phyloP scores from a whole-genome alignment of 768 basidiomycete species.

The Amanita brunnescens region DNA sequence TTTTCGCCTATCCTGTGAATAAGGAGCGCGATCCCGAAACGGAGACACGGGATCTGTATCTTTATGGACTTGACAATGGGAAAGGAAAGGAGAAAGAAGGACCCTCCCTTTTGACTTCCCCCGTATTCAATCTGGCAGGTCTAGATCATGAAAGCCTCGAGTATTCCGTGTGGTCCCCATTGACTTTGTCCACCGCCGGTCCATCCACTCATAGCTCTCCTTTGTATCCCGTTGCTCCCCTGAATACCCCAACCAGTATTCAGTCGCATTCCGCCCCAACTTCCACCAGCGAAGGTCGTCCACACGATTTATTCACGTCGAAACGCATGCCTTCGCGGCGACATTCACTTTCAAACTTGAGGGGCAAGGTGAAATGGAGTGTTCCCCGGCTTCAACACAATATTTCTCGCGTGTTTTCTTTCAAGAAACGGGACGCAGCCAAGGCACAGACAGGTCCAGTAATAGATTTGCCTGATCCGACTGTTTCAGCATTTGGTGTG shows the following conservation, averaged over 20 bases:
- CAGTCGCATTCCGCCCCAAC: not conserved
- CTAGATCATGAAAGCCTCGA: slow-evolving; percentile 35
- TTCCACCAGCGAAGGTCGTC: slow-evolving; percentile 13
- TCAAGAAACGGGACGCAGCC: slow-evolving; percentile 26
- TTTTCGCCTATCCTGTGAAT: not conserved
- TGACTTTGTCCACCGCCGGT: slow-evolving; percentile 24
- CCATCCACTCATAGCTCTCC: slow-evolving; percentile 25
- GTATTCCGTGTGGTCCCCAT: slow-evolving; percentile 25
- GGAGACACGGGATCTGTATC: slow-evolving; percentile 1
- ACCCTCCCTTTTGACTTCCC: slow-evolving; percentile 58
- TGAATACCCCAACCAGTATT: slow-evolving; percentile 6
- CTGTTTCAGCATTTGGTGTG: not conserved
- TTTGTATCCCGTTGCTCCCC: slow-evolving; percentile 13
- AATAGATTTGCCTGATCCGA: not conserved
- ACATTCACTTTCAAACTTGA: slow-evolving; percentile 49
- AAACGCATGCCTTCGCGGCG: slow-evolving; percentile 34
- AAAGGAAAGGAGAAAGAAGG: slow-evolving; percentile 57
- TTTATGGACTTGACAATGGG: slow-evolving; percentile 13
- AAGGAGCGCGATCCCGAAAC: not conserved
- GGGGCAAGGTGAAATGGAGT: slow-evolving; percentile 35
- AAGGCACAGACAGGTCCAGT: slow-evolving; percentile 3
- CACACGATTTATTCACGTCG: slow-evolving; percentile 17
- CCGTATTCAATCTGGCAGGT: slow-evolving; percentile 48
- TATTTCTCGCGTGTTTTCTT: slow-evolving; percentile 48
- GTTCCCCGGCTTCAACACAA: slow-evolving; percentile 33